Base-by-base conservation (phyloP, 352 stramenopile species). In the Globisporangium polare region DNA sequence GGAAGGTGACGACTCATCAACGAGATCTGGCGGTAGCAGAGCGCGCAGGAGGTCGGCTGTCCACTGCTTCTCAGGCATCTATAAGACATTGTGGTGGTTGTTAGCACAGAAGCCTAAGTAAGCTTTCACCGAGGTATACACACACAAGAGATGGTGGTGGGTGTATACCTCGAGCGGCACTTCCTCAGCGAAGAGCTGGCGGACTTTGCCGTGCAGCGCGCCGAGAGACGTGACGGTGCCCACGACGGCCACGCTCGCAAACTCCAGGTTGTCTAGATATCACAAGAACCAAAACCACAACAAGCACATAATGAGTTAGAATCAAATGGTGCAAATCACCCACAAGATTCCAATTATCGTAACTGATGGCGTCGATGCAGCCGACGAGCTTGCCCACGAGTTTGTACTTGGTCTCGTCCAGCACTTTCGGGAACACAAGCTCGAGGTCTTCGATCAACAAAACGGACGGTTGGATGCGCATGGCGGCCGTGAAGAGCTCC, bases 131-230 rank as follows among this genome's bases (percentile, higher is more conserved):
- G 41, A 46, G 17, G 41, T 46, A 46, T 46, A 46, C 41, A 24
- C 42, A 20, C 8, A 26, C 18, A 26, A 67, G 54, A 51, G 75
- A 42, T 41, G 29, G 29, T 43, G 37, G 37, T 43, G 37, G 41
- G 5, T 17, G 41, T 46, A 22, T 74, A 93, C 86, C 66, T 89
- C 73, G 2, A 95, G 71, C 7, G 66, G 62, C 2, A 92, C 66
- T 74, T 94, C 85, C 57, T 95, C 85, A 0, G 75, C 75, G 64
- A 95, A 94, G 18, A 90, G 69, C 55, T 89, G 82, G 7, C 82
- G 72, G 26, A 95, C 81, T 65, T 81, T 88, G 10, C 60, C 55
- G 55, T 92, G 83, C 22, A 95, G 58, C 17, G 76, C 63, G 2
- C 59, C 60, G 26, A 92, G 66, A 0, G 74, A 71, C 1, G 86